Base-by-base conservation (phyloP, 352 stramenopile species). In the Phytophthora pluvialis region DNA sequence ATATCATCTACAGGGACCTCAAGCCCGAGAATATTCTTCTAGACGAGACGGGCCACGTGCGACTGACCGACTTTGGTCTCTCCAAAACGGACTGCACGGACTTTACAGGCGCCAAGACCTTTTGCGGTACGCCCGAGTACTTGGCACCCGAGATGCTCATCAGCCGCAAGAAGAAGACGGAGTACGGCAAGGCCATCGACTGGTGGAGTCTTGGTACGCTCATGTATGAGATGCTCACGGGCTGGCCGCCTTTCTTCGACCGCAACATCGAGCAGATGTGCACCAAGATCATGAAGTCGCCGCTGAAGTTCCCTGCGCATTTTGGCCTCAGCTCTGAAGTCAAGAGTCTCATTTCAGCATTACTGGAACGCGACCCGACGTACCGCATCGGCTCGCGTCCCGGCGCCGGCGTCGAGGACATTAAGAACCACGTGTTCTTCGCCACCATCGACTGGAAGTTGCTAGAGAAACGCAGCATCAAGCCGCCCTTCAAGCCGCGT, bases 211-310 rank as follows among this genome's bases (percentile, higher is more conserved):
- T 98, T 5, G 94, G 94, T 25, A 97, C 90, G 44, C 80, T 98
- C 44, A 90, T 98, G 72, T 98, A 97, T 67, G 94, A 98, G 73
- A 98, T 98, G 94, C 84, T 98, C 46, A 97, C 89, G 25, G 94
- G 94, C 7, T 95, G 90, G 86, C 94, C 94, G 28, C 94, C 94
- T 29, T 98, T 97, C 72, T 98, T 97, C 62, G 89, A 97, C 54
- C 88, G 80, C 52, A 97, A 98, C 69, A 93, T 95, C 38, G 83
- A 97, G 50, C 80, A 89, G 43, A 97, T 98, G 88, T 97, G 88
- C 75, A 81, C 90, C 11, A 93, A 96, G 65, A 97, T 98, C 54
- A 91, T 97, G 73, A 93, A 93, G 56, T 89, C 86, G 1, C 81
- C 86, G 28, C 83, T 98, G 38, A 88, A 88, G 51, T 97, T 97